Evolutionary conservation across 345 rosid genomes (phyloP).

Genomic region (Aegle marmelos): DNA sequence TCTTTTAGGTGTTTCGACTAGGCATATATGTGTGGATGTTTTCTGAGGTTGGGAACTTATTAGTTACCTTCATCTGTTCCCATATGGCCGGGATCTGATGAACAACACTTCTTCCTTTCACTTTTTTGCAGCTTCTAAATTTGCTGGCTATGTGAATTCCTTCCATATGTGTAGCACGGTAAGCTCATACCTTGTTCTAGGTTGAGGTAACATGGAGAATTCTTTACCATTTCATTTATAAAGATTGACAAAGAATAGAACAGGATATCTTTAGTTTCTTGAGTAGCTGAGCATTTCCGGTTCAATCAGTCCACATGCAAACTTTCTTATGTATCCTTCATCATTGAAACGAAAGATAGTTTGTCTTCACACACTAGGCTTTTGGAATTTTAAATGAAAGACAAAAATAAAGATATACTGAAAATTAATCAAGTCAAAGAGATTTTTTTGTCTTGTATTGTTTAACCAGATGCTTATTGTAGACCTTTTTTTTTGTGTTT

Average conservation of each 20-base stretch:
- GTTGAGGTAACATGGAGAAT: neutral
- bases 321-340: neutral
- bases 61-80: neutral
- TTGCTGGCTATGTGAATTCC: slow-evolving; percentile 82
- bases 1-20: neutral
- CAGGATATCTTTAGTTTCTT: neutral
- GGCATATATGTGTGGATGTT: neutral
- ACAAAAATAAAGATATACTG: neutral
- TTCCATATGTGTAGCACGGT: slow-evolving; percentile 83
- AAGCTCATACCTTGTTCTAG: slow-evolving; percentile 28
- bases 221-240: neutral
- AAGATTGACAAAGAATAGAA: neutral
- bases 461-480: neutral
- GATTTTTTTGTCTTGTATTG: neutral
- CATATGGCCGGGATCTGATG: neutral
- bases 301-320: neutral
- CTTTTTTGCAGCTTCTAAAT: slow-evolving; percentile 72
- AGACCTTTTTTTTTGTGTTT: neutral
- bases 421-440: neutral
- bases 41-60: neutral
- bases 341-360: neutral
- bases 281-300: neutral
- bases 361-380: neutral
- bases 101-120: slow-evolving; percentile 4
- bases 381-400: neutral